Conservation (phyloP, 2,329 filamentous ascomycete species). For the Escovopsis sp. region DNA sequence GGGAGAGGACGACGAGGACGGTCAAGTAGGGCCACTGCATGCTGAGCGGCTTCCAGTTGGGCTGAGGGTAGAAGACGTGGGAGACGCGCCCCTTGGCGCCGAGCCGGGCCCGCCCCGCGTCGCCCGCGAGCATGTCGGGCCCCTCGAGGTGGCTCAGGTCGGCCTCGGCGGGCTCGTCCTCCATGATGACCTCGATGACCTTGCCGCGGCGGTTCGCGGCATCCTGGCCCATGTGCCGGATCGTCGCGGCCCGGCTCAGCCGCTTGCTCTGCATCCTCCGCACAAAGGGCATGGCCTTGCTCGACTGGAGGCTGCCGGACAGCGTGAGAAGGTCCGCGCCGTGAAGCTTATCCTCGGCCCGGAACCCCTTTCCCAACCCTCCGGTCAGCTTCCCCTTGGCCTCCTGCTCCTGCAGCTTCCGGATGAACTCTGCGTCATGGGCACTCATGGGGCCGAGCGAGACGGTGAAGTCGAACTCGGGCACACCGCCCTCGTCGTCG, state of each 20-base stretch:
- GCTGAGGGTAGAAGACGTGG: constrained; percentile 44
- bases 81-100: constrained; percentile 21
- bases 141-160: constrained; percentile 39
- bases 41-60: constrained; percentile 51
- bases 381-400: constrained; percentile 40
- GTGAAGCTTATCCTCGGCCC: constrained; percentile 30
- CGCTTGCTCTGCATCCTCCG: constrained; percentile 13
- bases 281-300: constrained; percentile 28
- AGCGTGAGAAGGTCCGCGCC: constrained; percentile 34
- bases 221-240: constrained; percentile 37
- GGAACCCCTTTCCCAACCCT: constrained; percentile 41
- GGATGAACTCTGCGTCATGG: constrained; percentile 31
- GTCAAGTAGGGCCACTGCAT: constrained; percentile 49
- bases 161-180: constrained; percentile 21
- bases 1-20: constrained; percentile 37
- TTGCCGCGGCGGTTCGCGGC: constrained; percentile 46
- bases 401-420: constrained; percentile 35
- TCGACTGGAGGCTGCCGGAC: constrained; percentile 18
- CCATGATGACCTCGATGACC: constrained; percentile 43
- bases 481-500: constrained; percentile 10
- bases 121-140: constrained; percentile 16
- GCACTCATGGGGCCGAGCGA: constrained; percentile 29
- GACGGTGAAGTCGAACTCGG: constrained; percentile 31
- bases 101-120: constrained; percentile 24
- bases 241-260: constrained; percentile 22